A percentile compares a stretch with the other conserved stretches of the same genome.
phyloP scores from a whole-genome alignment of 495 filamentous ascomycete genomes.

The Astrocystis sublimbata region DNA sequence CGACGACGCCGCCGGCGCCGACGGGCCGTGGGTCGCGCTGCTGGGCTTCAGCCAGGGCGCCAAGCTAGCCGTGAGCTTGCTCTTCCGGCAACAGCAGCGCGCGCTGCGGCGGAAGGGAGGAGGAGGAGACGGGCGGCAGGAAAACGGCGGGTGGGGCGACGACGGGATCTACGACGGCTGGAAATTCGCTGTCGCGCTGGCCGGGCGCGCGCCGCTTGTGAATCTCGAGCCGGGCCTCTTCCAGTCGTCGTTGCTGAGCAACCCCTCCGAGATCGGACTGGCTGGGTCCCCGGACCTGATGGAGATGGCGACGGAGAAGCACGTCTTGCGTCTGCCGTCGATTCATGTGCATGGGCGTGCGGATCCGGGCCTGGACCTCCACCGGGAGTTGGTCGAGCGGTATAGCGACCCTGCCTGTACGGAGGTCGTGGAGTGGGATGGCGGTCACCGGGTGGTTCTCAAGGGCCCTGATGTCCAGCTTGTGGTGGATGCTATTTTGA shows the following conservation, averaged over 20 bases:
- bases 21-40: conserved; percentile 57
- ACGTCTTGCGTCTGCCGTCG: conserved; percentile 51
- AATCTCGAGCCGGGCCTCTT: conserved; percentile 39
- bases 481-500: conserved; percentile 49
- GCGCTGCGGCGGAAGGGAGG: conserved; percentile 3
- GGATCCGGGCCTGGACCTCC: conserved; percentile 56
- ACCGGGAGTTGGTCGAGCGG: conserved; percentile 49
- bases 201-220: conserved; percentile 58
- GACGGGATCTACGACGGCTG: conserved; percentile 25
- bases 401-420: conserved; percentile 50
- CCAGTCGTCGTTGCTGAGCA: conserved; percentile 25
- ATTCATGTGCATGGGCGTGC: conserved; percentile 63
- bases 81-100: conserved; percentile 36
- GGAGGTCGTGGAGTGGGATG: conserved; percentile 61
- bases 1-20: conserved; percentile 39
- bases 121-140: conserved; percentile 6
- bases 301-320: conserved; percentile 26
- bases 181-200: conserved; percentile 52
- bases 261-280: conserved; percentile 24
- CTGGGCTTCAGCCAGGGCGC: conserved; percentile 63
- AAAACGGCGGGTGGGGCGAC: background rate
- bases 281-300: conserved; percentile 25
- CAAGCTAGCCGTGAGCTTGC: conserved; percentile 55
- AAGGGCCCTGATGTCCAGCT: conserved; percentile 54
- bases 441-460: conserved; percentile 59